phyloP scores from a whole-genome alignment of 768 basidiomycete species.

The Pleurotus eryngii region DNA sequence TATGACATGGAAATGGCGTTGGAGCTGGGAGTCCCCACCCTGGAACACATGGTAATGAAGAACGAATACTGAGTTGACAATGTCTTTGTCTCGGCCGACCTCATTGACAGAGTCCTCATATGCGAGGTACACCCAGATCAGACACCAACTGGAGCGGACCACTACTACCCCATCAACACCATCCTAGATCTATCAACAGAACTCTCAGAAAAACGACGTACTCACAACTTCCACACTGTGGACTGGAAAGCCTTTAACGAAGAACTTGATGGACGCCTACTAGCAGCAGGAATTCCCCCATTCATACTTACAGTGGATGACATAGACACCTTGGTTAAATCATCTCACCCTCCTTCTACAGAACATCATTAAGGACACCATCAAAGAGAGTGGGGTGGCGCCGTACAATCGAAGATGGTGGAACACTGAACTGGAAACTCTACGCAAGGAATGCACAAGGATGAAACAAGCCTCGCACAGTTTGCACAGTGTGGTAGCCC shows the following conservation, averaged over 20 bases:
- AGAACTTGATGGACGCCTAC: constrained; percentile 9
- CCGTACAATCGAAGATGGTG: constrained; percentile 31
- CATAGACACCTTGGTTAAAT: constrained; percentile 19
- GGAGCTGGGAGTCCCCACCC: constrained; percentile 28
- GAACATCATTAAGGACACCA: constrained; percentile 12
- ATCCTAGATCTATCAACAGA: constrained; percentile 17
- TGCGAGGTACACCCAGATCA: constrained; percentile 22
- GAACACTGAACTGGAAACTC: constrained; percentile 22
- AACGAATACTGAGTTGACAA: constrained; percentile 41
- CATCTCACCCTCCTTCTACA: constrained; percentile 3
- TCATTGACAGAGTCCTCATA: constrained; percentile 15
- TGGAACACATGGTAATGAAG: constrained; percentile 22
- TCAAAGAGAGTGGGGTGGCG: constrained; percentile 12
- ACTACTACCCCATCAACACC: constrained; percentile 35
- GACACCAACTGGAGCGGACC: constrained; percentile 29
- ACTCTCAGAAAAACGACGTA: not conserved
- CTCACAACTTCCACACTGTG: constrained; percentile 21
- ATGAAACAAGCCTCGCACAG: constrained; percentile 8
- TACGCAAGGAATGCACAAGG: not conserved
- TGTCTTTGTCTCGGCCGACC: constrained; percentile 27
- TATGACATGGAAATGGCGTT: constrained; percentile 33
- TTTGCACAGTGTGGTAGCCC: constrained; percentile 7
- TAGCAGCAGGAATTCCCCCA: constrained; percentile 8
- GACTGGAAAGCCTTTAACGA: constrained; percentile 29
- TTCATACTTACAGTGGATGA: not conserved